Evolutionary conservation across 371 early-diverging fungal species (phyloP), one percentile per base, ranked within the genome.

Genomic region (Parasitella parasitica): DNA sequence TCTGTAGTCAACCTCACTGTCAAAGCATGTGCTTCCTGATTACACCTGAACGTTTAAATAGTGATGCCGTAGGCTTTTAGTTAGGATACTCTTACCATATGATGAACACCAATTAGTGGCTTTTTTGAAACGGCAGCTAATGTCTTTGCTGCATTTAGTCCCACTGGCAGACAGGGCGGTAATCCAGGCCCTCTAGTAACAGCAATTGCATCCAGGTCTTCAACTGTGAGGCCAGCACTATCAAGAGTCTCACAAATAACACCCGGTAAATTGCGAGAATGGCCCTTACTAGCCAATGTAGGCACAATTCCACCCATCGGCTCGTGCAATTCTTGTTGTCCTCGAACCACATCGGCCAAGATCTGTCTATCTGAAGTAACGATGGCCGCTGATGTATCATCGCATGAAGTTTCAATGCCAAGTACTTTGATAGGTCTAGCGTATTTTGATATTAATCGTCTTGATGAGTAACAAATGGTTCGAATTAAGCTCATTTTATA

Each of bases 151-250:
- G 93, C 93, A 46, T 90, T 89, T 48, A 93, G 57, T 12, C 94
- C 89, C 2, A 92, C 93, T 8, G 86, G 82, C 13, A 94, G 69
- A 63, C 89, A 88, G 32, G 88, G 85, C 0, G 91, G 87, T 57
- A 94, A 63, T 6, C 94, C 94, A 5, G 94, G 94, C 0, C 94
- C 94, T 27, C 93, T 78, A 0, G 94, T 92, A 37, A 91, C 93
- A 16, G 94, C 94, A 54, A 93, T 71, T 4, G 88, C 85, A 63
- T 93, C 94, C n/a, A 94, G 63, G 43, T 90, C 89, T 16, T 64
- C 67, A 1, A 85, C 63, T 5, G 70, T 63, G 26, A 91, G 32
- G 4, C 69, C 71, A 2, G 91, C 91, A 27, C 70, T 57, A 13
- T 86, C 78, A 24, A 94, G 74, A 7, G 91, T 80, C 48, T 82